Evolutionary conservation across 2,329 filamentous ascomycete species (phyloP).

Genomic region (Tolypocladium guangdongense): DNA sequence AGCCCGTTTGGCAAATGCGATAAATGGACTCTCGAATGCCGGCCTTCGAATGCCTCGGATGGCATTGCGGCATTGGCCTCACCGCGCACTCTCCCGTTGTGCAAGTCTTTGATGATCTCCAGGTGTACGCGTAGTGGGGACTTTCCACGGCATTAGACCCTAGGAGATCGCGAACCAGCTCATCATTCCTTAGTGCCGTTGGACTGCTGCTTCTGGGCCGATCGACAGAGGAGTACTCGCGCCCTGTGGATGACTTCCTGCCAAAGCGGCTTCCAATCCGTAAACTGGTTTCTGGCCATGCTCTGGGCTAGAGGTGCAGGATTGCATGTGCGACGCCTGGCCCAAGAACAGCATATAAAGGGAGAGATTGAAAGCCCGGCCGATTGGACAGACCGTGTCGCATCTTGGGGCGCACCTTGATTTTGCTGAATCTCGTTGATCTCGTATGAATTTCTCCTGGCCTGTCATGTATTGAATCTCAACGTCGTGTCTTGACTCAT

Average conservation of each 20-base stretch:
- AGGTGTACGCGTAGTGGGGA: constrained; percentile 63
- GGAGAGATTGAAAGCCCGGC: constrained; percentile 75
- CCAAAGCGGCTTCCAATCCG: constrained; percentile 57
- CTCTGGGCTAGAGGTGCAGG: not conserved
- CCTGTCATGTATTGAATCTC: too few species aligned
- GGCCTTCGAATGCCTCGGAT: constrained; percentile 30
- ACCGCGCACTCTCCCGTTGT: constrained; percentile 44
- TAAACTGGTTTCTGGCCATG: constrained; percentile 7
- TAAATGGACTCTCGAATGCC: constrained; percentile 41
- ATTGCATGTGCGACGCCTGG: constrained; percentile 43
- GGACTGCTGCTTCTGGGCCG: constrained; percentile 30
- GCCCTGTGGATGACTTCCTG: constrained; percentile 96
- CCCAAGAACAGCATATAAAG: constrained; percentile 92
- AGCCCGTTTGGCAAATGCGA: too few species aligned
- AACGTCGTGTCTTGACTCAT: not conserved
- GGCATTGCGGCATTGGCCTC: constrained; percentile 20
- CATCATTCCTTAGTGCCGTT: not conserved
- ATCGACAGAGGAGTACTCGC: constrained; percentile 65
- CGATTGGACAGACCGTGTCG: constrained; percentile 65
- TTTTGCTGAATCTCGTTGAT: constrained; percentile 42
- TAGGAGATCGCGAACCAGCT: not conserved
- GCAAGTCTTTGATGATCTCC: constrained; percentile 70
- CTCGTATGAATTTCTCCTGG: not conserved
- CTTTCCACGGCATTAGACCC: not conserved
- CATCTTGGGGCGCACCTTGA: constrained; percentile 54